These are phyloP conservation scores for Cyberlindnera maritima DNA, from an alignment of 805 yeast species.

Conservation along the genomic window DNA sequence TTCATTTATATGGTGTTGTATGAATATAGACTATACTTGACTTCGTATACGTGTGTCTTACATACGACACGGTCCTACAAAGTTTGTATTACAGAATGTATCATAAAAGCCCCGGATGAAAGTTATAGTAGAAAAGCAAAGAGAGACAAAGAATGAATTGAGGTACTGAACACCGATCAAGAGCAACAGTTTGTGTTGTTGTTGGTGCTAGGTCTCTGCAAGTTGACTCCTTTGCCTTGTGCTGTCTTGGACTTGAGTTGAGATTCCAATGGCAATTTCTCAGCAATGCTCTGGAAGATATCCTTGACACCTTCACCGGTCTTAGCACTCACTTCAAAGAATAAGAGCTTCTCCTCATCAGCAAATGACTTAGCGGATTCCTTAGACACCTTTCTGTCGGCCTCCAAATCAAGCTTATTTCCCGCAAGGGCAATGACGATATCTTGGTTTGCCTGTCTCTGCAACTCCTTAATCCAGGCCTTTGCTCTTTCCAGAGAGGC, in stretches of 20 bases:
- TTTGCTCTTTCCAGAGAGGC: constrained; percentile 66
- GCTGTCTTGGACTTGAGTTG: constrained; percentile 23
- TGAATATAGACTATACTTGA: not conserved
- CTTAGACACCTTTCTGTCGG: constrained; percentile 42
- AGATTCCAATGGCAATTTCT: constrained; percentile 36
- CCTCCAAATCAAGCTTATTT: constrained; percentile 64
- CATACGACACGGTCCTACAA: not conserved
- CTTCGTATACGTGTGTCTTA: too few species aligned
- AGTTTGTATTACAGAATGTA: not conserved
- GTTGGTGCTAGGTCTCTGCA: constrained; percentile 44
- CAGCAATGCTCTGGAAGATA: constrained; percentile 48
- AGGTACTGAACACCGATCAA: constrained; percentile 9
- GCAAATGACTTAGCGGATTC: constrained; percentile 55
- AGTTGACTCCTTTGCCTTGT: constrained; percentile 30
- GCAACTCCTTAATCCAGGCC: constrained; percentile 74
- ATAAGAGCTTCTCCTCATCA: constrained; percentile 46
- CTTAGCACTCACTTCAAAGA: constrained; percentile 58
- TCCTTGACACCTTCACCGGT: constrained; percentile 49
- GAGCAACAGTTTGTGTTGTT: constrained; percentile 41
- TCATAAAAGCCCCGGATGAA: not conserved
- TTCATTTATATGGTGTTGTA: not conserved
- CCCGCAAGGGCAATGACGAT: constrained; percentile 72
- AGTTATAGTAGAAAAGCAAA: not conserved
- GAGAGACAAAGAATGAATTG: not conserved
- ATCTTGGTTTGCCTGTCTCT: constrained; percentile 61